These are phyloP conservation scores for Colletotrichum cordylinicola DNA, from an alignment of 2,329 filamentous ascomycete genomes.

Conservation along the genomic window DNA sequence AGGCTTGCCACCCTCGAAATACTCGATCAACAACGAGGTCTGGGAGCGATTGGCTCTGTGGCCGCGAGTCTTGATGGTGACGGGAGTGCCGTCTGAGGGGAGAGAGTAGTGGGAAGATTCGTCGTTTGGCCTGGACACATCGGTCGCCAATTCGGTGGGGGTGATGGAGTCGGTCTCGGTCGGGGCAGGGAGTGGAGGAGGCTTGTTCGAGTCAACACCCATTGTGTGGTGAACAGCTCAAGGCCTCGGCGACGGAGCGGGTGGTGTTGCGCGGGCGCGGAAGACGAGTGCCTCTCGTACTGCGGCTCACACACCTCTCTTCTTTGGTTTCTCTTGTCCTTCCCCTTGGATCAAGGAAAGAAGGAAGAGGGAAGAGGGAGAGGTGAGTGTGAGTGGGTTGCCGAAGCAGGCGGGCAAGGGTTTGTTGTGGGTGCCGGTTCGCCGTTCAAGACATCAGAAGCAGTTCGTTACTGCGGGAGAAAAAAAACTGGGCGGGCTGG, in stretches of 20 bases:
- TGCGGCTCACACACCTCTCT: conserved; percentile 22
- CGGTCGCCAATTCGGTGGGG: conserved; percentile 70
- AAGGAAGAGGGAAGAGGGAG: conserved; percentile 7
- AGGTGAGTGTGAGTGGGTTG: conserved; percentile 15
- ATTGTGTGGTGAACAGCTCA: conserved; percentile 44
- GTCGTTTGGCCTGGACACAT: conserved; percentile 72
- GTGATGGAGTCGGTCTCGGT: conserved; percentile 74
- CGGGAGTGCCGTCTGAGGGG: conserved; percentile 85
- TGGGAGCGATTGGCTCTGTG: conserved; percentile 71
- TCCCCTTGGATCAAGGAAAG: conserved; percentile 16
- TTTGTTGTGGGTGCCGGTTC: conserved; percentile 20
- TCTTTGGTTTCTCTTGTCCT: conserved; percentile 2
- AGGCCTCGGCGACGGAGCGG: conserved; percentile 15
- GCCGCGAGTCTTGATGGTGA: conserved; percentile 85
- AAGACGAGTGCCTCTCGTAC: conserved; percentile 19
- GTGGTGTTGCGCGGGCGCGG: conserved; percentile 8
- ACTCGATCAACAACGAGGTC: conserved; percentile 92
- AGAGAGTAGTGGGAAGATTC: conserved; percentile 80
- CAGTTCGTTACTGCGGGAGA: conserved; percentile 16
- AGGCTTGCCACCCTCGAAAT: conserved; percentile 82
- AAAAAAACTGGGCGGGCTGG: conserved; percentile 20
- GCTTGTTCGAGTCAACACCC: conserved; percentile 61
- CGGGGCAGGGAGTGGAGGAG: conserved; percentile 76
- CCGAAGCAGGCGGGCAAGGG: conserved; percentile 20
- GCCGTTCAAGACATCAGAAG: conserved; percentile 21